Evolutionary conservation across 169 alveolate species (phyloP), one percentile per base, ranked within the genome.

Genomic region (Cryptosporidium ryanae): DNA sequence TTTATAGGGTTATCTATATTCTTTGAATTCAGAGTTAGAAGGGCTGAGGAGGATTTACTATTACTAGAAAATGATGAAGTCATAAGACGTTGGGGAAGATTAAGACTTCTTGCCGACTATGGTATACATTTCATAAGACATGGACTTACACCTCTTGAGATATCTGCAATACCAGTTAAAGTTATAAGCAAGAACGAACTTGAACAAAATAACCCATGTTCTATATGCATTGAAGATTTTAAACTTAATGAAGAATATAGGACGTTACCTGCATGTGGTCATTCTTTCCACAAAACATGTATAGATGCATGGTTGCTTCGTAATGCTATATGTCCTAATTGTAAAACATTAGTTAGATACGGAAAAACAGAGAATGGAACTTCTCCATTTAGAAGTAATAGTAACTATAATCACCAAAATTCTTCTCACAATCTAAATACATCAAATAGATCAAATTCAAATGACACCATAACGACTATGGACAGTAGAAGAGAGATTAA

Each of bases 321-420:
- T 59, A 92, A 92, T 71, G 95, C 95, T 38, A 90, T 92, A 29
- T 92, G 95, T 43, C 95, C 95, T n/a, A 91, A 91, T 48, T 92
- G 95, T 84, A 92, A 92, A 65, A 76, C 87, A 46, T 61, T 76
- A 27, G 87, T 76, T 29, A 52, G 87, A 46, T 76, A 76, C 34
- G 87, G 87, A 7, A 76, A 76, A 48, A 76, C 87, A 2, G 87
- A 76, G 46, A 76, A 67, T 1, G 87, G 87, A 3, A 76, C 87
- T 76, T 59, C 76, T 6, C 87, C 87, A 43, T 59, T 44, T 44
- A 76, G 87, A 76, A 65, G 83, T 27, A 68, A 54, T 49, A 68
- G 83, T 21, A 15, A 49, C 32, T 12, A 50, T 50, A 49, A 64
- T 18, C 55, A 68, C 55, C 82, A 66, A 52, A 4, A 52, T 52